These are phyloP conservation scores for Dothiorella sarmentorum DNA, from an alignment of 2,329 filamentous ascomycete genomes.

Conservation along the genomic window DNA sequence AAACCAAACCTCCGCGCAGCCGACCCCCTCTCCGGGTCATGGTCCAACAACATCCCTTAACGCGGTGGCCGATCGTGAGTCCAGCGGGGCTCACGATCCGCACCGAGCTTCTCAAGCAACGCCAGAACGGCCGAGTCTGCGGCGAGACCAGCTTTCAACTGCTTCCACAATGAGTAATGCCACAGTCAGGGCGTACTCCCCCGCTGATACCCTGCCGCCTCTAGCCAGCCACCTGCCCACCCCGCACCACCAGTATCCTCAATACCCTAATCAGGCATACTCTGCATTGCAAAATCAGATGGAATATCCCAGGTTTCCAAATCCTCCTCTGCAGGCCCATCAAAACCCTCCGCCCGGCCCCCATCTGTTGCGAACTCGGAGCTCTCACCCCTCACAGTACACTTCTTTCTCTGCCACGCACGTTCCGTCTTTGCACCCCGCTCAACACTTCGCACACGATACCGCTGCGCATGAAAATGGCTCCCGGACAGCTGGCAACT, in stretches of 20 bases:
- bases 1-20: constrained; percentile 28
- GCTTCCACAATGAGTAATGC: constrained; percentile 42
- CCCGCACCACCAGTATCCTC: constrained; percentile 27
- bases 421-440: constrained; percentile 32
- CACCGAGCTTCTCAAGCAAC: constrained; percentile 15
- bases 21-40: constrained; percentile 33
- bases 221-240: not conserved
- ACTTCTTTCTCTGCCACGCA: constrained; percentile 35
- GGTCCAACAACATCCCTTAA: constrained; percentile 28
- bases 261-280: constrained; percentile 50
- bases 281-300: constrained; percentile 44
- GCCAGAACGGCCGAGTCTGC: constrained; percentile 36
- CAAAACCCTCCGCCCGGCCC: constrained; percentile 31
- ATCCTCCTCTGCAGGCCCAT: constrained; percentile 14
- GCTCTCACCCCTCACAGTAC: constrained; percentile 42
- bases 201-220: constrained; percentile 21
- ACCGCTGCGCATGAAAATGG: constrained; percentile 33
- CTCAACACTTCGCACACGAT: constrained; percentile 36
- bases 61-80: constrained; percentile 15
- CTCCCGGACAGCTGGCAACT: constrained; percentile 44
- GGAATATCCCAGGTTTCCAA: constrained; percentile 34
- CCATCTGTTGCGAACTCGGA: constrained; percentile 39
- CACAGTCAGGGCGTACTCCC: constrained; percentile 37
- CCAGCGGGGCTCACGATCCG: constrained; percentile 12
- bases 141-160: constrained; percentile 39